Base-by-base conservation (phyloP, 2,329 filamentous ascomycete genomes). In the Sporothrix dimorphospora region DNA sequence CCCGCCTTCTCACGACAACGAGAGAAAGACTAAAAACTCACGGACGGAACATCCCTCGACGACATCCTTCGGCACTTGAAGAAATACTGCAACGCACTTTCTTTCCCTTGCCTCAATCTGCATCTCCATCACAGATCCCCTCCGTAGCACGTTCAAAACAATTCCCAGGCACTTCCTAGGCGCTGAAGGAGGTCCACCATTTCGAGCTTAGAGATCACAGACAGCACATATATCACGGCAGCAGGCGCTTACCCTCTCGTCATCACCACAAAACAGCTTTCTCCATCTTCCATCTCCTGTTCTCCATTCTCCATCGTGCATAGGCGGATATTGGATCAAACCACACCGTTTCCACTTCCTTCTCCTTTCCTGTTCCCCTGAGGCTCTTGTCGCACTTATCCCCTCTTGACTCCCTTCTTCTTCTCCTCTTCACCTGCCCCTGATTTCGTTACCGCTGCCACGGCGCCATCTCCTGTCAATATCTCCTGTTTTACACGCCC, bases 221-320 rank as follows among this genome's bases (percentile, higher is more conserved):
- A 40, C 57, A 67, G 47, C 49, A 72, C 71, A 67, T 57, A 66
- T 61, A 57, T 66, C 71, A 72, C 71, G 16, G 40, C 68, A 34
- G 67, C 70, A 59, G 68, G 71, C 71, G 71, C 71, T 72, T 72
- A 67, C 19, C 19, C 47, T 45, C 40, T 45, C 34, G 11, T 34
- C 42, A 51, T 38, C n/a, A 40, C n/a, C 40, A 16, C 42, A 47
- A 49, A 30, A 30, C 14, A 49, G 42, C 63, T 30, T 14, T 51
- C 45, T 63, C 61, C 40, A 47, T 49, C 40, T 30, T 42, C 8
- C 59, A 45, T 45, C 34, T 47, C 2, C 59, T 66, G 40, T 30
- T 66, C 40, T 38, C 42, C 45, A 51, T 67, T 47, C 21, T 16
- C 49, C 38, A 14, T 57, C 34, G 34, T 30, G n/a, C 27, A 34